Conservation (phyloP, 768 basidiomycete species). For the Brasilioporus rufonigricans region DNA sequence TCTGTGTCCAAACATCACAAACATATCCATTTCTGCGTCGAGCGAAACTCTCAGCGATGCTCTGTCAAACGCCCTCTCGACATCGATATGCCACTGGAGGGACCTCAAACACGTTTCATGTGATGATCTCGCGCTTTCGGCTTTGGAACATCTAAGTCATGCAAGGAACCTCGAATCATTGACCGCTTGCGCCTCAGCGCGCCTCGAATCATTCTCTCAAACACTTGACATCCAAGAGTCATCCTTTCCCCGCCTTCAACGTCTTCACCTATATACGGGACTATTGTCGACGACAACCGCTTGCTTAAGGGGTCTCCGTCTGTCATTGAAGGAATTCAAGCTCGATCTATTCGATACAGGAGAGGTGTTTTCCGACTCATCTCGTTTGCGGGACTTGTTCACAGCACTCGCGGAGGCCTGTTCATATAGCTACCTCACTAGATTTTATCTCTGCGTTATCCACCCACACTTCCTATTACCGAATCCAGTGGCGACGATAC, state of each 20-base stretch:
- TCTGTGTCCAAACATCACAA: slow-evolving; percentile 18
- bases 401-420: slow-evolving; percentile 11
- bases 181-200: slow-evolving; percentile 11
- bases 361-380: slow-evolving; percentile 7
- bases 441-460: slow-evolving; percentile 16
- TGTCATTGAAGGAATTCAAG: slow-evolving; percentile 17
- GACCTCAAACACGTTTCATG: slow-evolving; percentile 18
- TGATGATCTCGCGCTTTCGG: slow-evolving; percentile 19
- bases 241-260: slow-evolving; percentile 10
- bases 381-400: slow-evolving; percentile 13
- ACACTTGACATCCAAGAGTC: neutral
- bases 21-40: slow-evolving; percentile 16
- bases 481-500: neutral
- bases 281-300: slow-evolving; percentile 8
- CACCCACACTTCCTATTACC: slow-evolving; percentile 8
- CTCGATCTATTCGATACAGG: slow-evolving; percentile 21
- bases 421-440: slow-evolving; percentile 4
- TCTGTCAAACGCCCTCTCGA: slow-evolving; percentile 15
- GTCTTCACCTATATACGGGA: slow-evolving; percentile 21
- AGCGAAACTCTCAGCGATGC: slow-evolving; percentile 5
- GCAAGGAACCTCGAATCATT: slow-evolving; percentile 15
- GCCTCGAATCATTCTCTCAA: slow-evolving; percentile 9
- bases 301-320: slow-evolving; percentile 7
- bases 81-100: slow-evolving; percentile 20
- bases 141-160: slow-evolving; percentile 18